Evolutionary conservation across 768 basidiomycete species (phyloP).

Genomic region (Russula griseocarnosa): DNA sequence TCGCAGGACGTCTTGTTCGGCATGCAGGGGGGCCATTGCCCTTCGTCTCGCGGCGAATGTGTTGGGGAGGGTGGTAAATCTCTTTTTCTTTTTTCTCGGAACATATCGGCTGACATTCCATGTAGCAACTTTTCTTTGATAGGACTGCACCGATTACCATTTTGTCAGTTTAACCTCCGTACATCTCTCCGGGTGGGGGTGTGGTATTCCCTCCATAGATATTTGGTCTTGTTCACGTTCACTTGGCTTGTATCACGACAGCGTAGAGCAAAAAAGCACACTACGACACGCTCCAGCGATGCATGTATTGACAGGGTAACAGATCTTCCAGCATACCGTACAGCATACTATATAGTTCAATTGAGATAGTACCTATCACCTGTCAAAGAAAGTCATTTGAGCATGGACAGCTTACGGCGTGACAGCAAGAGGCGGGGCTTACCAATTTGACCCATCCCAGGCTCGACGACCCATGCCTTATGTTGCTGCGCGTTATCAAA

Average conservation of each 20-base stretch:
- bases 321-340: background rate
- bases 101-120: too few species aligned
- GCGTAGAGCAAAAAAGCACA: background rate
- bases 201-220: background rate
- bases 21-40: too few species aligned
- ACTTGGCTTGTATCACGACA: slow-evolving; percentile 12
- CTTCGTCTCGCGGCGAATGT: too few species aligned
- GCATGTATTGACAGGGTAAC: background rate
- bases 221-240: background rate
- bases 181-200: too few species aligned
- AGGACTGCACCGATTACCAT: too few species aligned
- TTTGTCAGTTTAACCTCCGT: too few species aligned
- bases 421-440: slow-evolving; percentile 27
- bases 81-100: too few species aligned
- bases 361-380: slow-evolving; percentile 43
- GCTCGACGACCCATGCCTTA: slow-evolving; percentile 79
- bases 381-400: slow-evolving; percentile 21
- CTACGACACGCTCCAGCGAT: background rate
- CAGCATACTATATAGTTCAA: background rate
- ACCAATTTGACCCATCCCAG: slow-evolving; percentile 90
- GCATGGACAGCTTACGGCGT: background rate
- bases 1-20: too few species aligned
- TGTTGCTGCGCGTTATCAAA: slow-evolving; percentile 39
- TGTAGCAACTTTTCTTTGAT: too few species aligned
- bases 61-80: too few species aligned